Evolutionary conservation across 2,329 filamentous ascomycete genomes (phyloP), one percentile per base, ranked within the genome.

Genomic region (Penicillium sclerotiorum): DNA sequence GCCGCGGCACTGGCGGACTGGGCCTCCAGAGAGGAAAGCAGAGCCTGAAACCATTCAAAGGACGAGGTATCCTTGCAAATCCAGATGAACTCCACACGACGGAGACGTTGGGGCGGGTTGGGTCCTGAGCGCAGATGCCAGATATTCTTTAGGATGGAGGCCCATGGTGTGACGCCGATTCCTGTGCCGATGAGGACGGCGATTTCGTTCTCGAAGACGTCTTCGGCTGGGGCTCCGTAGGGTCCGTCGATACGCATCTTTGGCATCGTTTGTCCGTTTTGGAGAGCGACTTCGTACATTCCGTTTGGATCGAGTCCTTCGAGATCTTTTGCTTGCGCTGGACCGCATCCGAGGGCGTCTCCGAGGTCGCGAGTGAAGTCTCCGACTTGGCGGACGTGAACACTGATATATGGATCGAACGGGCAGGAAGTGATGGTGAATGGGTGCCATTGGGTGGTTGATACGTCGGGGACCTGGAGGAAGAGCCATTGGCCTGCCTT

Each of bases 351-450:
- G n/a, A 97, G 83, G 8, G 93, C 90, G 63, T 96, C 90, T 68
- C 91, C 94, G n/a, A 99, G 82, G n/a, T 87, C 85, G 53, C 86
- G 85, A 11, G 94, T 99, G 68, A 95, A 99, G 75, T 99, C 94
- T 59, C 94, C 94, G 6, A 97, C 93, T 76, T 97, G 94, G 41
- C 94, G 89, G 50, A 99, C 86, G 72, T 99, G 94, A 23, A 99
- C 83, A 32, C 90, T 96, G 59, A 97, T 85, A 67, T 97, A 97
- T 1, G 90, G 89, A 64, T 99, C 94, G 66, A 90, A 94, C 5
- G 94, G 94, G 73, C 94, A 99, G 8, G 94, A 97, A 2, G 94
- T 99, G 72, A 99, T 97, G 66, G 94, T 99, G 70, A 97, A 99
- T 1, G 94, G 94, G 74, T 99, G 94, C 94, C 94, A 99, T 76